Conservation (phyloP, 495 filamentous ascomycete genomes). For the Penicillium malachiteum region DNA sequence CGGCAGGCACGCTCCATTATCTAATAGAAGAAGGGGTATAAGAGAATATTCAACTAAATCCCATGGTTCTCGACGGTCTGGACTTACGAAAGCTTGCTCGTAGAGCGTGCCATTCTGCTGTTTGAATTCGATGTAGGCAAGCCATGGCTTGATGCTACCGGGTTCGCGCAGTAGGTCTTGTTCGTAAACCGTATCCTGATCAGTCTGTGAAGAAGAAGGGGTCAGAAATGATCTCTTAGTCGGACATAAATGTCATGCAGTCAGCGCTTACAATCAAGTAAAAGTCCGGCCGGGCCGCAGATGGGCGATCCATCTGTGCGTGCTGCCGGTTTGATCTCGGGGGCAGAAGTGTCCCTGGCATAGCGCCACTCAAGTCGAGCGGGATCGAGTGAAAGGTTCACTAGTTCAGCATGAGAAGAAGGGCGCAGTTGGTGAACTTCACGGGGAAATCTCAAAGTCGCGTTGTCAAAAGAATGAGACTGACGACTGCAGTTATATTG, state of each 20-base stretch:
- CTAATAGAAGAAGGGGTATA: constrained; percentile 17
- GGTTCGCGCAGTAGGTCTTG: constrained; percentile 89
- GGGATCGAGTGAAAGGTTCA: constrained; percentile 40
- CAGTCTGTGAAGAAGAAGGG: constrained; percentile 49
- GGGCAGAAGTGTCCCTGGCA: constrained; percentile 64
- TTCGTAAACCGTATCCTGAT: constrained; percentile 92
- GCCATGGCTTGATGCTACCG: constrained; percentile 90
- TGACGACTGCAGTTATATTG: constrained; percentile 27
- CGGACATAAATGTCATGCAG: constrained; percentile 3
- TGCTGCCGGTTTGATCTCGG: constrained; percentile 53
- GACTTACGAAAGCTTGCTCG: constrained; percentile 83
- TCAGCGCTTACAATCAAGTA: constrained; percentile 69
- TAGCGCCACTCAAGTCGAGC: constrained; percentile 48
- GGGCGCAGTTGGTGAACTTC: constrained; percentile 30
- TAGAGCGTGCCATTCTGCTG: constrained; percentile 79
- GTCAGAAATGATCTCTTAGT: constrained; percentile 10
- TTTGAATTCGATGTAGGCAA: constrained; percentile 93
- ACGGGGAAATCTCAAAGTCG: constrained; percentile 18
- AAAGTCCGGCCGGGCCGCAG: constrained; percentile 58
- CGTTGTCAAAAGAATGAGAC: constrained; percentile 22
- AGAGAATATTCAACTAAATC: constrained; percentile 8
- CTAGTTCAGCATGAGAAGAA: constrained; percentile 26
- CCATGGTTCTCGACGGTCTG: neutral
- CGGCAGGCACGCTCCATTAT: constrained; percentile 85
- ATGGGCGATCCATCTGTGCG: constrained; percentile 47